phyloP scores from a whole-genome alignment of 2,329 filamentous ascomycete species.

The Colletotrichum sojae region DNA sequence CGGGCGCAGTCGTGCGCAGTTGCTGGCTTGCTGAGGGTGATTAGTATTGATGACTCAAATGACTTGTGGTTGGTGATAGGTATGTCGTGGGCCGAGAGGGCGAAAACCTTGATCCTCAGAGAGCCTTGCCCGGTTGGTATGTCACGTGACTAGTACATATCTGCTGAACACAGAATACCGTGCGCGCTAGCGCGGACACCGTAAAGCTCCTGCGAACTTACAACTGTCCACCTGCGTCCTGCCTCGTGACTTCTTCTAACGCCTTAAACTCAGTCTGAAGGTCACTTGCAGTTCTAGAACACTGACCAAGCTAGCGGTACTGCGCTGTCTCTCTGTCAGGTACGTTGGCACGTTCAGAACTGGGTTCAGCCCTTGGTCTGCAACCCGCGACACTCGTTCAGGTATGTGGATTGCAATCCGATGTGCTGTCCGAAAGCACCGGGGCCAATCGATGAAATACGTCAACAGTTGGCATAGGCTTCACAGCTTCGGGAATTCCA shows the following conservation, averaged over 20 bases:
- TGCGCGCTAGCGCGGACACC: too few relatives aligned
- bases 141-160: constrained; percentile 19
- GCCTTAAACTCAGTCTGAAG: too few relatives aligned
- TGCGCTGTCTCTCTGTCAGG: too few relatives aligned
- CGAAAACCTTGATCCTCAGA: constrained; percentile 37
- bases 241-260: too few relatives aligned
- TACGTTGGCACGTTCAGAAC: too few relatives aligned
- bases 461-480: not conserved
- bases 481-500: not conserved
- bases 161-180: not conserved
- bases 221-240: too few relatives aligned
- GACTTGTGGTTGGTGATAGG: constrained; percentile 18
- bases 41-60: constrained; percentile 20
- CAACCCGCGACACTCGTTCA: not conserved
- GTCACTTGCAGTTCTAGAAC: too few relatives aligned
- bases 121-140: not conserved
- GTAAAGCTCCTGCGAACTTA: too few relatives aligned
- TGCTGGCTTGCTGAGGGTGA: constrained; percentile 17
- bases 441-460: not conserved
- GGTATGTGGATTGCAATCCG: constrained; percentile 23
- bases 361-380: too few relatives aligned
- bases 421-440: not conserved
- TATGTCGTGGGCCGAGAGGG: constrained; percentile 29
- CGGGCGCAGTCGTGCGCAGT: constrained; percentile 12
- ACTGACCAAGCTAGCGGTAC: too few relatives aligned